These are phyloP conservation scores for Stropharia rugosoannulata DNA, from an alignment of 768 basidiomycete species.

Conservation along the genomic window DNA sequence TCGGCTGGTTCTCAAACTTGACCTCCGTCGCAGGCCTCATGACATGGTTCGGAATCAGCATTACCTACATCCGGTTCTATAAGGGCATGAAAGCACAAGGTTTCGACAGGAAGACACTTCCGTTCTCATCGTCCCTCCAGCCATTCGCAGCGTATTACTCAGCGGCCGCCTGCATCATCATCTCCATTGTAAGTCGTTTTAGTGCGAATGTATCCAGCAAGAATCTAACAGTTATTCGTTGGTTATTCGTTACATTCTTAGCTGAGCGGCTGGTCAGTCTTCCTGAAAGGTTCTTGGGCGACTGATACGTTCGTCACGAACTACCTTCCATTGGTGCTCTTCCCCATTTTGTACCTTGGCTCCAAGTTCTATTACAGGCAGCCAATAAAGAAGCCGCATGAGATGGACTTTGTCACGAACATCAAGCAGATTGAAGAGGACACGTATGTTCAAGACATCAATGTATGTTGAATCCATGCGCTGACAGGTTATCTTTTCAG, in stretches of 20 bases:
- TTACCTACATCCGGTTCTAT: conserved; percentile 84
- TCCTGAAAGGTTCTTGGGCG: conserved; percentile 42
- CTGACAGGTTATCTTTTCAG: conserved; percentile 20
- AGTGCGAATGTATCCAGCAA: not conserved
- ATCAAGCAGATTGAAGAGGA: conserved; percentile 71
- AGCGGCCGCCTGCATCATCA: conserved; percentile 38
- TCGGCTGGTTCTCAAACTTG: conserved; percentile 80
- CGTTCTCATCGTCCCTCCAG: conserved; percentile 67
- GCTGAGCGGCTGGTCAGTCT: conserved; percentile 45
- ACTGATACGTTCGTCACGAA: conserved; percentile 75
- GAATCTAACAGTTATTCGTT: not conserved
- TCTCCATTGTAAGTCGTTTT: conserved; percentile 57
- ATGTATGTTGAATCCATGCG: not conserved
- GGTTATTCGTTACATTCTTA: conserved; percentile 13
- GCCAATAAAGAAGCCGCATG: conserved; percentile 43
- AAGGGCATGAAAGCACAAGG: conserved; percentile 79
- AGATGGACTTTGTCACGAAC: conserved; percentile 86
- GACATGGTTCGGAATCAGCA: conserved; percentile 78
- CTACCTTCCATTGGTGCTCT: conserved; percentile 70
- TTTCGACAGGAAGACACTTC: conserved; percentile 66
- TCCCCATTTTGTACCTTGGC: conserved; percentile 72
- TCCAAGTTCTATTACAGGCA: conserved; percentile 55
- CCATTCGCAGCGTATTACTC: conserved; percentile 73
- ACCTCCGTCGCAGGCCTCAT: conserved; percentile 67
- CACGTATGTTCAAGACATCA: conserved; percentile 27